Evolutionary conservation across 495 filamentous ascomycete species (phyloP).

Genomic region (Mycothermus thermophilus): DNA sequence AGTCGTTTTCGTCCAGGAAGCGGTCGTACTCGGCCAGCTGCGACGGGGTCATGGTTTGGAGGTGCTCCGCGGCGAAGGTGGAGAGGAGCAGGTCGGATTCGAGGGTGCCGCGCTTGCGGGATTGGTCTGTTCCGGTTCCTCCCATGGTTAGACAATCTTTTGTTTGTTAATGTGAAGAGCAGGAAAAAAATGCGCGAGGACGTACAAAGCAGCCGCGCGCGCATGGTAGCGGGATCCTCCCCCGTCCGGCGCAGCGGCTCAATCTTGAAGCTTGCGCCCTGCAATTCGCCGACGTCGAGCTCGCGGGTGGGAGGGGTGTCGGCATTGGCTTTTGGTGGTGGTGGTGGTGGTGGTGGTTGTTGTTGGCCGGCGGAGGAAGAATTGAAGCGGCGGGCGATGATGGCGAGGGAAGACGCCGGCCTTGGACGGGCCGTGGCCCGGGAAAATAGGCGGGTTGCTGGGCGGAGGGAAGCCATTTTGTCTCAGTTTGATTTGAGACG

Average conservation of each 20-base stretch:
- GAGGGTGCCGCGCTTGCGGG: slow-evolving; percentile 88
- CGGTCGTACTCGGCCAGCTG: slow-evolving; percentile 77
- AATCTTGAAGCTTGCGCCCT: slow-evolving; percentile 75
- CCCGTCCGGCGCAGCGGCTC: slow-evolving; percentile 71
- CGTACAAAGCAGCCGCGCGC: slow-evolving; percentile 81
- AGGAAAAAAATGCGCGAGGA: slow-evolving; percentile 12
- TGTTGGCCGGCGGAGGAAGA: slow-evolving; percentile 3
- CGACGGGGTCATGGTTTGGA: slow-evolving; percentile 52
- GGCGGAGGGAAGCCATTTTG: slow-evolving; percentile 7
- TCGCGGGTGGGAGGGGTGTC: slow-evolving; percentile 36
- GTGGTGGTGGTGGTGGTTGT: too few relatives aligned
- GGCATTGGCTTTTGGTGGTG: too few relatives aligned
- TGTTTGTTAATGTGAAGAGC: background rate
- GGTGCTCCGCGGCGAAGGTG: slow-evolving; percentile 76
- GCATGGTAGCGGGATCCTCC: slow-evolving; percentile 70
- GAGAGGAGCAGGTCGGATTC: slow-evolving; percentile 92
- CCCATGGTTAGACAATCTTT: slow-evolving; percentile 3
- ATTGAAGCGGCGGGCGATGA: slow-evolving; percentile 1
- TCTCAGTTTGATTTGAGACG: background rate
- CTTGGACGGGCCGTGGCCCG: background rate
- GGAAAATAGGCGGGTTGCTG: slow-evolving; percentile 4
- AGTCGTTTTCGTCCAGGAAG: slow-evolving; percentile 98
- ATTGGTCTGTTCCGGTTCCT: slow-evolving; percentile 66
- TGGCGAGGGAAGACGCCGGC: background rate
- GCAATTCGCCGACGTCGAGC: slow-evolving; percentile 79